phyloP scores from a whole-genome alignment of 2,329 filamentous ascomycete species.

The Tolypocladium sp. region DNA sequence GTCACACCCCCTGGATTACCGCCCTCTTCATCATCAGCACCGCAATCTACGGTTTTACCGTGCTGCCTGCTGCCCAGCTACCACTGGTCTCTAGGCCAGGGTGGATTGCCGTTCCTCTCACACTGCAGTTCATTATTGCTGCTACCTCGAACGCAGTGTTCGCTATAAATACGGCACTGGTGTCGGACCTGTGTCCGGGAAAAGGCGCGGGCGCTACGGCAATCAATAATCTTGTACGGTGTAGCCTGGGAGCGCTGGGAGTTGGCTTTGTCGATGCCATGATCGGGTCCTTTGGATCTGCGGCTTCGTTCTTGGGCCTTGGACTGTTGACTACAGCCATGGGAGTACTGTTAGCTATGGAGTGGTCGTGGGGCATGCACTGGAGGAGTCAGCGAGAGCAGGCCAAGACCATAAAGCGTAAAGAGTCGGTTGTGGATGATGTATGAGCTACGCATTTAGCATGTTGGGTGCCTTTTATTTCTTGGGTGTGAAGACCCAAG shows the following conservation, averaged over 20 bases:
- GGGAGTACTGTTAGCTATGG: background rate
- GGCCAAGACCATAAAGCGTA: background rate
- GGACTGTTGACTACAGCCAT: background rate
- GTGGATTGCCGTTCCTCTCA: slow-evolving; percentile 3
- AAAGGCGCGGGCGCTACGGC: slow-evolving; percentile 21
- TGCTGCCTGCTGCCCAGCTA: background rate
- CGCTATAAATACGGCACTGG: slow-evolving; percentile 21
- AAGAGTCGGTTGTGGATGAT: no score
- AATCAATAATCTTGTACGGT: slow-evolving; percentile 22
- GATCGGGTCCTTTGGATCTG: slow-evolving; percentile 1
- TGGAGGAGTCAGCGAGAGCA: background rate
- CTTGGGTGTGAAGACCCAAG: no score
- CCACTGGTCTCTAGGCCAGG: background rate
- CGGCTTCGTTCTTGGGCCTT: slow-evolving; percentile 1
- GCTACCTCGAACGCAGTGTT: slow-evolving; percentile 26
- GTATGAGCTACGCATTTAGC: no score
- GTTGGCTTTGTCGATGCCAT: slow-evolving; percentile 10
- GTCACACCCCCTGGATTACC: slow-evolving; percentile 29
- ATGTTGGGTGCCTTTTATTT: no score
- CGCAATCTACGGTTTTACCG: slow-evolving; percentile 18
- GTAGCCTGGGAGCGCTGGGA: slow-evolving; percentile 17
- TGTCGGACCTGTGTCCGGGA: slow-evolving; percentile 21
- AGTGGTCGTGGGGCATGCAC: slow-evolving; percentile 3
- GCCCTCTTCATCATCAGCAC: slow-evolving; percentile 26
- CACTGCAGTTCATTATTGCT: slow-evolving; percentile 24